phyloP scores from a whole-genome alignment of 75 land plant genomes.

The Picea glauca region DNA sequence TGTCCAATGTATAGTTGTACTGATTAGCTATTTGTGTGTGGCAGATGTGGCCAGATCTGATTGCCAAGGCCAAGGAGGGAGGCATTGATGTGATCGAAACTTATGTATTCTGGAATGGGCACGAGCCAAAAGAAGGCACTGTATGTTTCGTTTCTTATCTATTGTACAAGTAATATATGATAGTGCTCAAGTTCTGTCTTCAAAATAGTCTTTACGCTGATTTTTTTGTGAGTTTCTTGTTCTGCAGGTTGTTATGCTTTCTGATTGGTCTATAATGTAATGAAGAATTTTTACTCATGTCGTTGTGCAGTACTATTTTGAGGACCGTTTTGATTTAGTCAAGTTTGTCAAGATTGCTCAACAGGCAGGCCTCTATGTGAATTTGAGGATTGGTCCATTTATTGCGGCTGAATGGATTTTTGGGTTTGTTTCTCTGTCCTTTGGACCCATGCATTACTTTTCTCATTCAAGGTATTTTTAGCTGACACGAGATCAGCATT shows the following conservation, averaged over 20 bases:
- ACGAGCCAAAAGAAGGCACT: constrained; percentile 19
- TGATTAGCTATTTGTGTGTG: not conserved
- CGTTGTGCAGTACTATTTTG: constrained; percentile 71
- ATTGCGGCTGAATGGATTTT: constrained; percentile 95
- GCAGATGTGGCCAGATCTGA: constrained; percentile 27
- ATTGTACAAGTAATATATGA: not conserved
- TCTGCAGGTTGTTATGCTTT: not conserved
- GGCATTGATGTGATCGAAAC: constrained; percentile 25
- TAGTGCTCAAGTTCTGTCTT: not conserved
- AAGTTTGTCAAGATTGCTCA: constrained; percentile 77
- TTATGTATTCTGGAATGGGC: constrained; percentile 29
- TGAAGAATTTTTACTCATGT: not conserved
- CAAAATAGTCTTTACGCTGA: not conserved
- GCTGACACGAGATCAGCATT: not conserved
- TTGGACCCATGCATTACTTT: not conserved
- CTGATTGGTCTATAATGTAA: not conserved
- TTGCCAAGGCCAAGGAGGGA: constrained; percentile 25
- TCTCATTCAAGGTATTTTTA: not conserved
- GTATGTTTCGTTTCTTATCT: constrained; percentile 10
- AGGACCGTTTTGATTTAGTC: constrained; percentile 73
- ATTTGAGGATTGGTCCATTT: constrained; percentile 92
- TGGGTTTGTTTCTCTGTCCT: constrained; percentile 47
- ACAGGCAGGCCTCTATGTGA: constrained; percentile 72
- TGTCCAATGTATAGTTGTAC: not conserved
- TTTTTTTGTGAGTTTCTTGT: not conserved